These are phyloP conservation scores for Lotus japonicus DNA, from an alignment of 306 rosid genomes.

Conservation along the genomic window DNA sequence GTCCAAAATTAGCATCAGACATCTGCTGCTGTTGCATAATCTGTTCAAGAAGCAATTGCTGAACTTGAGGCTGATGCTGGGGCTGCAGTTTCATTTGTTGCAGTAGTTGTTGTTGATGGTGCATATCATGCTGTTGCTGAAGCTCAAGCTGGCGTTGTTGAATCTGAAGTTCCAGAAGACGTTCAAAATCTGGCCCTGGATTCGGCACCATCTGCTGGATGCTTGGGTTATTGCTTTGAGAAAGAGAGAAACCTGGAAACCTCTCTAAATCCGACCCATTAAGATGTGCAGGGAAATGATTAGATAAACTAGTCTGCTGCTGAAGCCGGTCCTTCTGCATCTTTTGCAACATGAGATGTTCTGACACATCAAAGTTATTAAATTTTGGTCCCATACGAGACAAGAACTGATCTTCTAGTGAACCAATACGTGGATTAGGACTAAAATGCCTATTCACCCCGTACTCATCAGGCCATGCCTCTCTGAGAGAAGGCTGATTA, in stretches of 20 bases:
- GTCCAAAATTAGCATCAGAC: conserved; percentile 46
- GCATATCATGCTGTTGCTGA: conserved; percentile 52
- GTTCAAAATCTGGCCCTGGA: conserved; percentile 46
- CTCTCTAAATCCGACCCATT: conserved; percentile 39
- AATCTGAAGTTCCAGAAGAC: conserved; percentile 32
- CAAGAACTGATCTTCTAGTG: conserved; percentile 37
- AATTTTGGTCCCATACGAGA: conserved; percentile 32
- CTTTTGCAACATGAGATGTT: conserved; percentile 39
- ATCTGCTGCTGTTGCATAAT: conserved; percentile 54
- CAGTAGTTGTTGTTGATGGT: conserved; percentile 46
- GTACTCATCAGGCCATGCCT: conserved; percentile 39
- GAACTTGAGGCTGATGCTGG: conserved; percentile 54
- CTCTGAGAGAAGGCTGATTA: conserved; percentile 39
- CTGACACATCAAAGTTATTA: conserved; percentile 36
- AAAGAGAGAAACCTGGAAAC: conserved; percentile 32
- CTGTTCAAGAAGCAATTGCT: conserved; percentile 52
- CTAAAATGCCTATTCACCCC: conserved; percentile 28
- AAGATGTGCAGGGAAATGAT: conserved; percentile 33
- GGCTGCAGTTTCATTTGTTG: conserved; percentile 57
- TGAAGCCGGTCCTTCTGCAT: conserved; percentile 46
- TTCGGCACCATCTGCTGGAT: conserved; percentile 42
- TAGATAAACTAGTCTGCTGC: conserved; percentile 33
- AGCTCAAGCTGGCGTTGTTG: conserved; percentile 53
- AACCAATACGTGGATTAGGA: conserved; percentile 34
- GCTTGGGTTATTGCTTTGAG: conserved; percentile 39